Percentiles rank a stretch among this genome's conserved stretches.
Conservation (phyloP, 2,329 filamentous ascomycete genomes). For the Cladophialophora chaetospira region DNA sequence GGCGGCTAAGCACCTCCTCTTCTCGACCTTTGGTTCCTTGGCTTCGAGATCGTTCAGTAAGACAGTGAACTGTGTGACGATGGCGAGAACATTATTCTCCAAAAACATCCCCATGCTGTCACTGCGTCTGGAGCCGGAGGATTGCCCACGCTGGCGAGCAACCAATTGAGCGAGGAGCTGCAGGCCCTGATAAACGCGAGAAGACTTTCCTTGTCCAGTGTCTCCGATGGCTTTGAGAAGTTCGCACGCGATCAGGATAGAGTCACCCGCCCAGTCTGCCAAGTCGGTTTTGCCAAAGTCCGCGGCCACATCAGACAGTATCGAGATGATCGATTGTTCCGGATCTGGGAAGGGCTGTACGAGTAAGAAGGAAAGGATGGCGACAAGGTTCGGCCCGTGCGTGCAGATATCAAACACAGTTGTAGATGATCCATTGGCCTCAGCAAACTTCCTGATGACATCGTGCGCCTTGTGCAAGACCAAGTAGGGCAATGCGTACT, state of each 20-base stretch:
- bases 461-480: constrained; percentile 77
- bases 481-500: constrained; percentile 80
- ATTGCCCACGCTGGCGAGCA: constrained; percentile 49
- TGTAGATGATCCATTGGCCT: constrained; percentile 59
- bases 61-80: constrained; percentile 81
- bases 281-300: constrained; percentile 70
- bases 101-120: constrained; percentile 73
- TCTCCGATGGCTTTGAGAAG: constrained; percentile 79
- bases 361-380: constrained; percentile 61
- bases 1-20: constrained; percentile 74
- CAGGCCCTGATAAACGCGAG: constrained; percentile 61
- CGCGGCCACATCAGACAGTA: constrained; percentile 68
- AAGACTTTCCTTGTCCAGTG: constrained; percentile 55
- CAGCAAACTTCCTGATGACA: constrained; percentile 77
- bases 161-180: constrained; percentile 54
- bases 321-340: constrained; percentile 67
- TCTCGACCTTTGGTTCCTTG: constrained; percentile 65
- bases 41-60: constrained; percentile 69
- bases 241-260: constrained; percentile 74
- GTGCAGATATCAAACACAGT: constrained; percentile 64
- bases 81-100: constrained; percentile 78
- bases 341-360: constrained; percentile 64
- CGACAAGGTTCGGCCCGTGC: constrained; percentile 57
- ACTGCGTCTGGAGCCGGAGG: constrained; percentile 50
- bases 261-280: constrained; percentile 71